Evolutionary conservation across 208 protist genomes (phyloP).

Genomic region (Trypanosoma mega): DNA sequence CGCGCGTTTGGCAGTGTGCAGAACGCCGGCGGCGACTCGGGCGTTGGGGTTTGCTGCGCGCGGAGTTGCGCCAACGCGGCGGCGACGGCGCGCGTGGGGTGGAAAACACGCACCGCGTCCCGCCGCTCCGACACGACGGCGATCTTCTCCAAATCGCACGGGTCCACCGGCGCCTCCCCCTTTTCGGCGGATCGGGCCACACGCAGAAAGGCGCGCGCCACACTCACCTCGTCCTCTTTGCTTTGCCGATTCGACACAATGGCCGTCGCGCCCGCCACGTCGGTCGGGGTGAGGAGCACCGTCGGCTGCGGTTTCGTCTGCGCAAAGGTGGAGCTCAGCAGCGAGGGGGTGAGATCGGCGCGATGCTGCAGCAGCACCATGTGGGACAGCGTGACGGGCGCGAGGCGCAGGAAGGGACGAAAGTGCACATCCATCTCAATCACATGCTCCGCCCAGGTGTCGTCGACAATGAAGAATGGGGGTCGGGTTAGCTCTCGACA

Average conservation of each 20-base stretch:
- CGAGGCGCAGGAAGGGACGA: constrained; percentile 44
- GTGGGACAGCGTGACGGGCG: constrained; percentile 51
- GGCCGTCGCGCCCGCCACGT: neutral
- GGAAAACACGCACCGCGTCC: constrained; percentile 57
- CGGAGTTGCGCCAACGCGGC: constrained; percentile 29
- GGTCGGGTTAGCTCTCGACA: constrained; percentile 46
- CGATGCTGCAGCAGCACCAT: constrained; percentile 52
- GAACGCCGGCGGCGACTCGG: constrained; percentile 15
- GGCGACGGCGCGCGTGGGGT: constrained; percentile 43
- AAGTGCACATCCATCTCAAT: constrained; percentile 79
- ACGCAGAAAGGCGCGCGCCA: neutral
- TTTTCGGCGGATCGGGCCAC: neutral
- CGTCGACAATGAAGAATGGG: constrained; percentile 80
- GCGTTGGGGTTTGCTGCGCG: constrained; percentile 14
- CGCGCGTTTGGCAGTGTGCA: constrained; percentile 14
- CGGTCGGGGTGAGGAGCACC: constrained; percentile 20
- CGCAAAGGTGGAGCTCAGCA: constrained; percentile 46
- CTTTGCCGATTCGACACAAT: neutral
- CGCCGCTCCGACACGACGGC: constrained; percentile 38
- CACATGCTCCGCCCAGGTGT: constrained; percentile 82
- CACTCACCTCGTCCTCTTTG: neutral
- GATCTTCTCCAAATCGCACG: constrained; percentile 12
- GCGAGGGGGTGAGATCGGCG: constrained; percentile 14
- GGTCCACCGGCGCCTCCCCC: too few relatives aligned
- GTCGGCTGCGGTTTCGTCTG: constrained; percentile 35